Conservation (phyloP, 768 basidiomycete species). For the Xerocomus spinulosus region DNA sequence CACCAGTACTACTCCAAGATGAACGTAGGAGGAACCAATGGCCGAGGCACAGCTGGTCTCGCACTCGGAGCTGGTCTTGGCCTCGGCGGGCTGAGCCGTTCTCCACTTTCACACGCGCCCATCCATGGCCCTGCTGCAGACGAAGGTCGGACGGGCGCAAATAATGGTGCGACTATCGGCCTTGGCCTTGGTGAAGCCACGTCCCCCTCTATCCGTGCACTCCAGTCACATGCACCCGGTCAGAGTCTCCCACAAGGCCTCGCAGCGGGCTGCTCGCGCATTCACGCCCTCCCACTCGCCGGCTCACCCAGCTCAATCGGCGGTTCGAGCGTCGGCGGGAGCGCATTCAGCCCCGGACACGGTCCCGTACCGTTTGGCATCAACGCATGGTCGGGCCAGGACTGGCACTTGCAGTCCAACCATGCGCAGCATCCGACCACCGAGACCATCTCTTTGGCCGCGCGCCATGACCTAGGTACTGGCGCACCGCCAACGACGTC, state of each 20-base stretch:
- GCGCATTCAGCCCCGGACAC: constrained; percentile 29
- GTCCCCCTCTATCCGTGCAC: constrained; percentile 70
- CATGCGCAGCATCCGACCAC: constrained; percentile 14
- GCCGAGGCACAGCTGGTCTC: constrained; percentile 25
- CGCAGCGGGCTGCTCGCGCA: constrained; percentile 84
- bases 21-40: constrained; percentile 31
- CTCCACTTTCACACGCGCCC: constrained; percentile 27
- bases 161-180: constrained; percentile 11
- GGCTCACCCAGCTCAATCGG: constrained; percentile 35
- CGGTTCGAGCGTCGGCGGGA: constrained; percentile 24
- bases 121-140: constrained; percentile 26
- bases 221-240: constrained; percentile 85
- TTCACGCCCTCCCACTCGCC: constrained; percentile 63
- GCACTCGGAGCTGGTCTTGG: constrained; percentile 19
- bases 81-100: constrained; percentile 26
- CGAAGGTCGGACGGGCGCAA: constrained; percentile 17
- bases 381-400: constrained; percentile 24
- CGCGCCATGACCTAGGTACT: constrained; percentile 19
- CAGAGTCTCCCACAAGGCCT: constrained; percentile 90
- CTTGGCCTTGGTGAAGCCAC: constrained; percentile 33
- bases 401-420: constrained; percentile 29
- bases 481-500: neutral
- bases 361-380: constrained; percentile 30
- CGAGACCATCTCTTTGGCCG: constrained; percentile 25
- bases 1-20: constrained; percentile 61